Conservation (phyloP, 202 grass and related monocot genomes). For the Tripidium arundinaceum region DNA sequence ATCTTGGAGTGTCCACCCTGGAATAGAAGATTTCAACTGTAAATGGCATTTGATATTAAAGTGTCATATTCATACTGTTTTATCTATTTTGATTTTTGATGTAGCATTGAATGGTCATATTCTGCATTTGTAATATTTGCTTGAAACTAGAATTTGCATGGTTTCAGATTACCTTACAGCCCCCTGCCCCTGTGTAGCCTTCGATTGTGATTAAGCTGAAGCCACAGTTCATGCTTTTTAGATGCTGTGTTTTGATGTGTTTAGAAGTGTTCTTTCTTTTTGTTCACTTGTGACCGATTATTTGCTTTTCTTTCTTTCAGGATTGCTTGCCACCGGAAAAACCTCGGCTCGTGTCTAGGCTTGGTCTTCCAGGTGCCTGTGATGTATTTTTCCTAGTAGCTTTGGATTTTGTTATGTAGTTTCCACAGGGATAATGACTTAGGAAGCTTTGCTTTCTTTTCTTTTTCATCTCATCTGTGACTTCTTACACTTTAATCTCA, state of each 20-base stretch:
- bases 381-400: neutral
- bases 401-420: neutral
- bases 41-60: neutral
- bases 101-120: neutral
- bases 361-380: conserved; percentile 83
- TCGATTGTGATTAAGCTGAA: neutral
- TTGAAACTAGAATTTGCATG: neutral
- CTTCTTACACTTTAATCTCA: neutral
- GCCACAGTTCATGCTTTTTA: neutral
- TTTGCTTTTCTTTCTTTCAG: conserved; percentile 43
- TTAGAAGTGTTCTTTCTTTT: conserved; percentile 8
- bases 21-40: neutral
- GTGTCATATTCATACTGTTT: neutral
- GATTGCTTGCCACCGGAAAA: conserved; percentile 75
- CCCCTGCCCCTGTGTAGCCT: neutral
- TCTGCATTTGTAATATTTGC: neutral
- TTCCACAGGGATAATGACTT: neutral
- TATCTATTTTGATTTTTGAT: neutral
- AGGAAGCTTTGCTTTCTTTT: neutral
- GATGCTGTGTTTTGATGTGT: neutral
- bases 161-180: neutral
- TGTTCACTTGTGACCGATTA: neutral
- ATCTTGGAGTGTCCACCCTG: conserved; percentile 3
- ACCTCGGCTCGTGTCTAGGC: conserved; percentile 79
- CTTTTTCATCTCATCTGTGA: neutral